phyloP scores from a whole-genome alignment of 2,329 filamentous ascomycete species.

The Neopestalotiopsis sp. region DNA sequence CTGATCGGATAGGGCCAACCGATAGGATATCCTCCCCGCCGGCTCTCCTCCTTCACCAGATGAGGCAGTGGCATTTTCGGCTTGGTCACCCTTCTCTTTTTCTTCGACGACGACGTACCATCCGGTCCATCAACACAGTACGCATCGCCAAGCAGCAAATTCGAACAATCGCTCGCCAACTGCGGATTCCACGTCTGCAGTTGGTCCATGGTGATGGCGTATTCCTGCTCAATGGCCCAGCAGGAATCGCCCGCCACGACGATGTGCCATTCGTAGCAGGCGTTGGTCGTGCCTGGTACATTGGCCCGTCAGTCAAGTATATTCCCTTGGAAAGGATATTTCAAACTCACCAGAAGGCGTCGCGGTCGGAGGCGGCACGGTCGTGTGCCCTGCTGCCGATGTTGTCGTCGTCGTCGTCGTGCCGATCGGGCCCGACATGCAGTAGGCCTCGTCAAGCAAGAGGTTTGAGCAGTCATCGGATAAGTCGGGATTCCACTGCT shows the following conservation, averaged over 20 bases:
- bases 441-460: slow-evolving; percentile 3
- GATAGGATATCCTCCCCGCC: background rate
- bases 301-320: background rate
- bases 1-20: background rate
- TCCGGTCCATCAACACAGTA: background rate
- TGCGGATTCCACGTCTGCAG: background rate
- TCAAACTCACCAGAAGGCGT: background rate
- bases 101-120: background rate
- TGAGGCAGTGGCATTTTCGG: too few species aligned
- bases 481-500: background rate
- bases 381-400: background rate
- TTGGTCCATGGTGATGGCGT: background rate
- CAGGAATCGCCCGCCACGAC: background rate
- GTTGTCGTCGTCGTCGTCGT: background rate
- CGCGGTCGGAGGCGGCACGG: background rate
- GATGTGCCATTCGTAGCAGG: background rate
- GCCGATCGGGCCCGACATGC: background rate
- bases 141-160: background rate
- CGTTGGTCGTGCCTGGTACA: background rate
- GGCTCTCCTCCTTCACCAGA: background rate
- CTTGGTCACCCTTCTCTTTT: background rate
- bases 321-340: background rate
- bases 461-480: background rate
- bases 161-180: background rate
- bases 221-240: background rate